Conservation (phyloP, 129 eudicot genomes). For the Saposhnikovia divaricata region DNA sequence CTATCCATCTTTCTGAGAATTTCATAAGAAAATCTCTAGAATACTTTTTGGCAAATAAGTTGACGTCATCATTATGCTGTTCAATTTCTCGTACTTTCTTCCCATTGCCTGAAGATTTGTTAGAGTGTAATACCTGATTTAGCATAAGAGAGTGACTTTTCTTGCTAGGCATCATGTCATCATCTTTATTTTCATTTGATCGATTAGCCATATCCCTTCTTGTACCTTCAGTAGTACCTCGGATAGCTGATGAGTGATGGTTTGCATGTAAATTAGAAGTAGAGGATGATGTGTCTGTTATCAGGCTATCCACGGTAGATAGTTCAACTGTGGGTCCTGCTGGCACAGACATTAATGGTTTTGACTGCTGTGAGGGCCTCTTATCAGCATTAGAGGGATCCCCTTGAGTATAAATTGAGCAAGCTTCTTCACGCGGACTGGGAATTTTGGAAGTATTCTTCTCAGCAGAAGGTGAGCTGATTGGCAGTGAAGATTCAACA, state of each 20-base stretch:
- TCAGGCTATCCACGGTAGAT: conserved; percentile 12
- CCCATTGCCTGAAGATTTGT: conserved; percentile 27
- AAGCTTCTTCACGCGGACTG: conserved; percentile 27
- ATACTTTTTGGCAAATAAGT: conserved; percentile 54
- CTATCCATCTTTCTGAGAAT: conserved; percentile 52
- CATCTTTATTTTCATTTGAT: conserved; percentile 11
- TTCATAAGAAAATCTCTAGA: conserved; percentile 89
- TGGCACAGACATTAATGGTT: conserved; percentile 12
- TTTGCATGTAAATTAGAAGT: conserved; percentile 15
- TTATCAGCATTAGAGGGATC: conserved; percentile 22
- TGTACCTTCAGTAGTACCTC: conserved; percentile 7
- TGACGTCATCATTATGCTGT: conserved; percentile 30
- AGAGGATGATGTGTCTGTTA: conserved; percentile 13
- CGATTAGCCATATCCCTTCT: conserved; percentile 9
- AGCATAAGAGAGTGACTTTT: conserved; percentile 7
- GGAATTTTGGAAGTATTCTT: conserved; percentile 23
- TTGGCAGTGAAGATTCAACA: conserved; percentile 19
- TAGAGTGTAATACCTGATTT: conserved; percentile 33
- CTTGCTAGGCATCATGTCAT: conserved; percentile 10
- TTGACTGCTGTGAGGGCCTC: conserved; percentile 23
- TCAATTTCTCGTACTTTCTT: conserved; percentile 10
- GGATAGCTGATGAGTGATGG: conserved; percentile 13
- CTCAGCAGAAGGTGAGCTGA: conserved; percentile 19
- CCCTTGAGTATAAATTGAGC: conserved; percentile 18
- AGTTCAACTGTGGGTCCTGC: conserved; percentile 10